A percentile compares a stretch with the other conserved stretches of the same genome.
phyloP scores from a whole-genome alignment of 345 rosid genomes.

The Rhizophora apiculata region DNA sequence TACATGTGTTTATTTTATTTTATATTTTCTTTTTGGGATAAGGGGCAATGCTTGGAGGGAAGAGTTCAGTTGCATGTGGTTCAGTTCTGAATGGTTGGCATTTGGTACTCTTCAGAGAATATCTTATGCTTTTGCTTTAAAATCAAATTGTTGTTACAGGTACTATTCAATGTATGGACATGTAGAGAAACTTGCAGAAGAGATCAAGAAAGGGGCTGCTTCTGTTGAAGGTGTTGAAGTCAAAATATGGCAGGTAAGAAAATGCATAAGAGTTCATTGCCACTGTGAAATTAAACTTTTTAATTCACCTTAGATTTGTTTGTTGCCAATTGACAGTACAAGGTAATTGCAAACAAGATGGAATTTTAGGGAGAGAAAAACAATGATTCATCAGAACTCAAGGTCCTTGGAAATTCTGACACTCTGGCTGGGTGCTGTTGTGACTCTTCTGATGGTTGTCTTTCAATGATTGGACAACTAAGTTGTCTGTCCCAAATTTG shows the following conservation, averaged over 20 bases:
- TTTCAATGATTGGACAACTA: too few species aligned
- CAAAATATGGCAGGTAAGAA: constrained; percentile 78
- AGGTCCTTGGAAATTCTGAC: too few species aligned
- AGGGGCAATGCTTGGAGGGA: not conserved
- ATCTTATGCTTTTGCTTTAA: constrained; percentile 10
- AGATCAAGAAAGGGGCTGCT: constrained; percentile 84
- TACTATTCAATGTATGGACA: constrained; percentile 98
- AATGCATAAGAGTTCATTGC: not conserved
- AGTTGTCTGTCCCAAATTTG: not conserved
- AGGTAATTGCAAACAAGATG: too few species aligned
- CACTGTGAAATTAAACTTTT: not conserved
- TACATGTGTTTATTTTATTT: too few species aligned
- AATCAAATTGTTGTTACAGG: constrained; percentile 32
- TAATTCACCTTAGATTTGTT: too few species aligned
- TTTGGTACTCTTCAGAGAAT: not conserved
- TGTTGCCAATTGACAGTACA: too few species aligned
- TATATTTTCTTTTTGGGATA: not conserved
- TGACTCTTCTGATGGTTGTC: too few species aligned
- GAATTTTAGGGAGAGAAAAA: too few species aligned
- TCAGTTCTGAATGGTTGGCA: not conserved
- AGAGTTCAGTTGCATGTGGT: too few species aligned
- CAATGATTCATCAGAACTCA: too few species aligned
- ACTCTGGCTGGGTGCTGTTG: too few species aligned
- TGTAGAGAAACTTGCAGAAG: constrained; percentile 88
- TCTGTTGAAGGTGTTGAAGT: constrained; percentile 96